Evolutionary conservation across 257 asterid genomes (phyloP), one percentile per base, ranked within the genome.

Genomic region (Plantago elongata): DNA sequence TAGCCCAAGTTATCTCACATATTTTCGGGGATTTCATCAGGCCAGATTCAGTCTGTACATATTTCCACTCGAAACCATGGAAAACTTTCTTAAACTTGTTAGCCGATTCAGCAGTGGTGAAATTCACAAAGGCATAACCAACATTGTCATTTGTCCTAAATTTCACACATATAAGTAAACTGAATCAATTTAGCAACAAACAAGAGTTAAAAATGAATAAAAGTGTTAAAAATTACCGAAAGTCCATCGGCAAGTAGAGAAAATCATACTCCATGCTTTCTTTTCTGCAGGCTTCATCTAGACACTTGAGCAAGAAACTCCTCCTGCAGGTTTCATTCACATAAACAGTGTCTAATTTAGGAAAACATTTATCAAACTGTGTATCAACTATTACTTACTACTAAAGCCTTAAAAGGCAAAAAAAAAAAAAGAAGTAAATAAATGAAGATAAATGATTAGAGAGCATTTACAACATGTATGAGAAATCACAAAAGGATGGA

Each of bases 81-180:
- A 85, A 60, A 5, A 51, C 0, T 3, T 60, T 47, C 69, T 66
- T 76, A 48, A 80, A 57, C 30, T 52, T 64, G 1, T 3, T 0
- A 0, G 88, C 90, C 1, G 75, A 78, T 0, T 10, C 48, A 0
- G 52, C 45, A 1, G 56, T 69, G 0, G 88, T 78, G 63, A 83
- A 72, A 62, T 83, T 85, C 9, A 80, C 85, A 10, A 83, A 85
- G 0, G 81, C 87, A 34, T 78, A 85, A 0, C 94, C 94, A 1
- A 82, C 29, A 22, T 83, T 85, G 12, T 55, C 57, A 3, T 48
- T 30, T 13, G 9, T 63, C 30, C 75, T 70, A 16, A 2, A 54
- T 15, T 18, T 5, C 5, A 48, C 16, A 5, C 8, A 22, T 22
- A 22, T 22, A 22, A 22, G 27, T 22, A 22, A 22, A 22, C 1